phyloP scores from a whole-genome alignment of 306 rosid species.

The Mimosa bimucronata region DNA sequence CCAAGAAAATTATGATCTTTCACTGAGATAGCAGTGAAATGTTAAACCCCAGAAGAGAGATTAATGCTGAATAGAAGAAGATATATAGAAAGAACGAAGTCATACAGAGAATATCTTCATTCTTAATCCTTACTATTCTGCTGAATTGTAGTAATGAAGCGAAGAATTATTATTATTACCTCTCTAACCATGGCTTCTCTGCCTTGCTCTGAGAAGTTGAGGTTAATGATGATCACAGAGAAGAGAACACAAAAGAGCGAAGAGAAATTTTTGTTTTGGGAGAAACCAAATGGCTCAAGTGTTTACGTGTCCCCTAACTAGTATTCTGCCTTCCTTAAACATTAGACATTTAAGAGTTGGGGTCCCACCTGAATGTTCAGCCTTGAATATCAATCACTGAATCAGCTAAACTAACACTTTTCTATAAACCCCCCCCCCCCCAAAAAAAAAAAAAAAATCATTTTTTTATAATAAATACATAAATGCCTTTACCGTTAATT shows the following conservation, averaged over 20 bases:
- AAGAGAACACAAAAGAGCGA: constrained; percentile 12
- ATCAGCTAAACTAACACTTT: constrained; percentile 20
- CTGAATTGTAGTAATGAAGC: constrained; percentile 29
- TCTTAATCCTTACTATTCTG: neutral
- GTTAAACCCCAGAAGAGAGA: constrained; percentile 21
- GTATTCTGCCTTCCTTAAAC: constrained; percentile 52
- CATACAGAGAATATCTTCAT: neutral
- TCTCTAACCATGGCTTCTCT: constrained; percentile 55
- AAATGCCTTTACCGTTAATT: constrained; percentile 31
- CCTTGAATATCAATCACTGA: constrained; percentile 33
- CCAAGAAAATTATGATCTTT: constrained; percentile 20
- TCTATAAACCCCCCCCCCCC: neutral
- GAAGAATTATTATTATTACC: constrained; percentile 45
- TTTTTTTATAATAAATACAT: neutral
- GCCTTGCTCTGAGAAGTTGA: constrained; percentile 37
- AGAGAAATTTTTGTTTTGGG: constrained; percentile 26
- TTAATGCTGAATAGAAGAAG: constrained; percentile 34
- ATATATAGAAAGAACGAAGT: constrained; percentile 25
- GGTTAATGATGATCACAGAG: constrained; percentile 47
- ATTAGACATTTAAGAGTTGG: constrained; percentile 44
- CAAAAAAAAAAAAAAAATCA: neutral
- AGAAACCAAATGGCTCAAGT: constrained; percentile 41
- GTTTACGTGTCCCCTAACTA: constrained; percentile 47
- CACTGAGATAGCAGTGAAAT: constrained; percentile 34
- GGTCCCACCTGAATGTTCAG: constrained; percentile 60